These are phyloP conservation scores for Cryptosporidium ryanae DNA, from an alignment of 169 alveolate species.

Conservation along the genomic window DNA sequence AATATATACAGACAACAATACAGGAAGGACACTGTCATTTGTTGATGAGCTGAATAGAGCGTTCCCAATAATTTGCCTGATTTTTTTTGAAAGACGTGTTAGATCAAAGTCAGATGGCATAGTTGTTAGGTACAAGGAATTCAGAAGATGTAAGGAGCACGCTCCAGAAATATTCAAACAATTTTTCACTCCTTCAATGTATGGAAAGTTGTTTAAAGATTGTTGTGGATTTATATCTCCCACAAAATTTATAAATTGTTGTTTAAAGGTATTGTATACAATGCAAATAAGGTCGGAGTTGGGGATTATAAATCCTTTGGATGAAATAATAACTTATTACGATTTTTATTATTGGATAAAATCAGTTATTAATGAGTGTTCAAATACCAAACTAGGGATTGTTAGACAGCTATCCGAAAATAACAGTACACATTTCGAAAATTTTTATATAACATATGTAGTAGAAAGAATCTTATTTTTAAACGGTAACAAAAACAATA, in stretches of 20 bases:
- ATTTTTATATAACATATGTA: slow-evolving; percentile 38
- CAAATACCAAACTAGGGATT: slow-evolving; percentile 14
- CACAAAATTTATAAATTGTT: slow-evolving; percentile 51
- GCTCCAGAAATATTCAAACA: slow-evolving; percentile 56
- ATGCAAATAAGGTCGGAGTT: slow-evolving; percentile 55
- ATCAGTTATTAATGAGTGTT: slow-evolving; percentile 1
- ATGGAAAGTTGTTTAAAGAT: slow-evolving; percentile 63
- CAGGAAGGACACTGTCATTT: slow-evolving; percentile 28
- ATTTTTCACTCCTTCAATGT: slow-evolving; percentile 55
- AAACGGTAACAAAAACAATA: slow-evolving; percentile 34
- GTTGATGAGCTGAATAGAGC: slow-evolving; percentile 47
- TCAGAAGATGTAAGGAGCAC: slow-evolving; percentile 50
- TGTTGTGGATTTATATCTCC: slow-evolving; percentile 69
- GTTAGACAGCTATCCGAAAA: slow-evolving; percentile 22
- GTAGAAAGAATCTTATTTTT: slow-evolving; percentile 53
- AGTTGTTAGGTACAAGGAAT: slow-evolving; percentile 52
- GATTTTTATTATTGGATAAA: slow-evolving; percentile 61
- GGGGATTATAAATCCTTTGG: slow-evolving; percentile 51
- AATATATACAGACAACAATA: slow-evolving; percentile 6
- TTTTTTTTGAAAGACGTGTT: slow-evolving; percentile 65
- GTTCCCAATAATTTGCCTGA: slow-evolving; percentile 29
- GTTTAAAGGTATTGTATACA: slow-evolving; percentile 52
- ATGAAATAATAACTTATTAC: slow-evolving; percentile 23
- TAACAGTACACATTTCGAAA: slow-evolving; percentile 18
- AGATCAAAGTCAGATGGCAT: slow-evolving; percentile 69